These are phyloP conservation scores for Penicillium sp. DNA, from an alignment of 2,329 filamentous ascomycete species.

Conservation along the genomic window DNA sequence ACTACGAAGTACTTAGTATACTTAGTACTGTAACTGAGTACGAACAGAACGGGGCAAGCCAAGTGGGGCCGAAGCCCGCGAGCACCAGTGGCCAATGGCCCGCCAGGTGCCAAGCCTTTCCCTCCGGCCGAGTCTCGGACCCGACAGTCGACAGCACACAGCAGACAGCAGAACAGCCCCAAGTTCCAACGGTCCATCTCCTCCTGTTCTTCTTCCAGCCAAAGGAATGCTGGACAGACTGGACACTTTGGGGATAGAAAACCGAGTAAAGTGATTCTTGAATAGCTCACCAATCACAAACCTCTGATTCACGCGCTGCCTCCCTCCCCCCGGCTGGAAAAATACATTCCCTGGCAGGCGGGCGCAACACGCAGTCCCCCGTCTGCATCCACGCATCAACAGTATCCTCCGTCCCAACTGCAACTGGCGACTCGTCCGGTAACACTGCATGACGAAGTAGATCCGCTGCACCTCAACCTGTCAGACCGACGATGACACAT, in stretches of 20 bases:
- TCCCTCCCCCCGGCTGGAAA: slow-evolving; percentile 2
- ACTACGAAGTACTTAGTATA: too few species aligned
- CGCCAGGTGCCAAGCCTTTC: neutral
- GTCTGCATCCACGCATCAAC: neutral
- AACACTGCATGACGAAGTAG: slow-evolving; percentile 1
- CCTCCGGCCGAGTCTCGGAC: slow-evolving; percentile 27
- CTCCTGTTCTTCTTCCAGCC: neutral
- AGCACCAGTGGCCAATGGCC: neutral
- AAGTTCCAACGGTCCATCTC: neutral
- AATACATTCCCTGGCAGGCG: slow-evolving; percentile 13
- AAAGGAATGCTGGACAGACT: neutral
- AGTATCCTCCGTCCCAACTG: neutral
- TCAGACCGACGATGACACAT: neutral
- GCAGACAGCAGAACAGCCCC: neutral
- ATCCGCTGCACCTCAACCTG: slow-evolving; percentile 11
- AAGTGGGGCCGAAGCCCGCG: neutral
- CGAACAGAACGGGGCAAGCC: neutral
- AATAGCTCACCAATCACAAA: neutral
- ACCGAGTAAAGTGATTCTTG: neutral
- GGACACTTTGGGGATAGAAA: neutral
- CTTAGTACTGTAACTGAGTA: too few species aligned
- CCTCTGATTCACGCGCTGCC: neutral
- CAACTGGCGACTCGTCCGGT: neutral
- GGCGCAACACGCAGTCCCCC: neutral
- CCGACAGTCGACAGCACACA: slow-evolving; percentile 5